A percentile compares a stretch with the other conserved stretches of the same genome.
These are phyloP conservation scores for Tulasnella sp. DNA, from an alignment of 768 basidiomycete species.

Conservation along the genomic window DNA sequence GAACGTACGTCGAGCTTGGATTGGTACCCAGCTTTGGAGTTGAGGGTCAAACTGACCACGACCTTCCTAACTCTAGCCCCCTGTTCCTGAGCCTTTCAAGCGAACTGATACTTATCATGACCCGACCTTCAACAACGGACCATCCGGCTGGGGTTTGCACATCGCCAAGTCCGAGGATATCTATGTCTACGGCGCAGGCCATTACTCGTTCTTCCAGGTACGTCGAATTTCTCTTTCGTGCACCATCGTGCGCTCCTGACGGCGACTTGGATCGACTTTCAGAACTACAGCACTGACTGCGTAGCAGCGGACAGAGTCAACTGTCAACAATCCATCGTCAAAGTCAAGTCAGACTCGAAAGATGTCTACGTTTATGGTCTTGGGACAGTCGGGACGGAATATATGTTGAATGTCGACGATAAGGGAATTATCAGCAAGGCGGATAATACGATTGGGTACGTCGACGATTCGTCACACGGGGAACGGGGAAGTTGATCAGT, in stretches of 20 bases:
- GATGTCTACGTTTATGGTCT: slow-evolving; percentile 30
- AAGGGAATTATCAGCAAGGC: slow-evolving; percentile 13
- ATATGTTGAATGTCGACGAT: slow-evolving; percentile 25
- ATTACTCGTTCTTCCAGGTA: slow-evolving; percentile 31
- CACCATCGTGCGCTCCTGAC: neutral
- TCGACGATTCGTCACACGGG: too few relatives aligned
- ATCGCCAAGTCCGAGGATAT: neutral
- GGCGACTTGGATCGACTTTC: neutral
- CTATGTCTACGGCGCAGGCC: slow-evolving; percentile 29
- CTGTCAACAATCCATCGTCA: slow-evolving; percentile 27
- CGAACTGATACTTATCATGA: too few relatives aligned
- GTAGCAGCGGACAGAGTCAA: neutral
- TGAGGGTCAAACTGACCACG: too few relatives aligned
- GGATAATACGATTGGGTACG: too few relatives aligned
- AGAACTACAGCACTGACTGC: slow-evolving; percentile 27
- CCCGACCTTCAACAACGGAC: slow-evolving; percentile 15
- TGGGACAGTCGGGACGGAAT: slow-evolving; percentile 22
- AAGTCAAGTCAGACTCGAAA: slow-evolving; percentile 8
- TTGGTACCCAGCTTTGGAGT: too few relatives aligned
- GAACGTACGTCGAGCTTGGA: neutral
- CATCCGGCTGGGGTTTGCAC: slow-evolving; percentile 19
- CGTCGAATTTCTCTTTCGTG: neutral
- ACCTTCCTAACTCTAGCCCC: too few relatives aligned
- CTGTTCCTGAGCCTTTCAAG: slow-evolving; percentile 24
- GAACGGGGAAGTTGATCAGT: too few relatives aligned